Evolutionary conservation across 257 asterid species (phyloP).

Genomic region (Prunella vulgaris): DNA sequence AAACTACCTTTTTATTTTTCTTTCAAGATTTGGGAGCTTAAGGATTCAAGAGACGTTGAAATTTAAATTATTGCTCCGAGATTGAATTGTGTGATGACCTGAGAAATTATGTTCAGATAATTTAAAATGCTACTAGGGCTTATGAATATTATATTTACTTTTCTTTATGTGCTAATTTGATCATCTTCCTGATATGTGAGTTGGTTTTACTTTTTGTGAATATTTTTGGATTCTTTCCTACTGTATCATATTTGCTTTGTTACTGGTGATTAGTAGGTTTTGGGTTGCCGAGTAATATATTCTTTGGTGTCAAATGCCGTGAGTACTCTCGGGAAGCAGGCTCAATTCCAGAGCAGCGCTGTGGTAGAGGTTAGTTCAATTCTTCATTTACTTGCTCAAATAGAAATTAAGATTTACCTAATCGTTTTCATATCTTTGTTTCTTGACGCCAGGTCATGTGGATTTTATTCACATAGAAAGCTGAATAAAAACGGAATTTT

Average conservation of each 20-base stretch:
- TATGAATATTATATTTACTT: background rate
- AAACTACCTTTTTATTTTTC: background rate
- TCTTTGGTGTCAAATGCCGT: constrained; percentile 79
- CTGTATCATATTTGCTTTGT: constrained; percentile 29
- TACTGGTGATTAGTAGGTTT: constrained; percentile 72
- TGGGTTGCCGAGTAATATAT: constrained; percentile 75
- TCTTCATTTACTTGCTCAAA: background rate
- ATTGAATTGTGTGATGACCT: background rate
- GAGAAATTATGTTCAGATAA: background rate
- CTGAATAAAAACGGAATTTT: background rate
- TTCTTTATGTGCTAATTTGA: background rate
- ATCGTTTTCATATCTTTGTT: background rate
- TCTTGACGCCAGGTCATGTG: background rate
- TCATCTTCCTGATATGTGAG: background rate
- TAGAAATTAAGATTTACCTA: background rate
- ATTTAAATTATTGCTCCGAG: background rate
- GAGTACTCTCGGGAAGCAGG: constrained; percentile 43
- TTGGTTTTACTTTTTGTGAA: background rate
- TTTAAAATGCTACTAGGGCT: background rate
- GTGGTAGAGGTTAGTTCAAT: constrained; percentile 50
- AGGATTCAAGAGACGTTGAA: background rate
- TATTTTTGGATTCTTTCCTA: constrained; percentile 19
- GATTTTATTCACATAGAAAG: background rate
- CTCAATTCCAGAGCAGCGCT: constrained; percentile 48
- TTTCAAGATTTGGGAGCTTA: background rate